phyloP scores from a whole-genome alignment of 225 moss, liverwort and hornwort genomes.

The Physcomitrium patens region DNA sequence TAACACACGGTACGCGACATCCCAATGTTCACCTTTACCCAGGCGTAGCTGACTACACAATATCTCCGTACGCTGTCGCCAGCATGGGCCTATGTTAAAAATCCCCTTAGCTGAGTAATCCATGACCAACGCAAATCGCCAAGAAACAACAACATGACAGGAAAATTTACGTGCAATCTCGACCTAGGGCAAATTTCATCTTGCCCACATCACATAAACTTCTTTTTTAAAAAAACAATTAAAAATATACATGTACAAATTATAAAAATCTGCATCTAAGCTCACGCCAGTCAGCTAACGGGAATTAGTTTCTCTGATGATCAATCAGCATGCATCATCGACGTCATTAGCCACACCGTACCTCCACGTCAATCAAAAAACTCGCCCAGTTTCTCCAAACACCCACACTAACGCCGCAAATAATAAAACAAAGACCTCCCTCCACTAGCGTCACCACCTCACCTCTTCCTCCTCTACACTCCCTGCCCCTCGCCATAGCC shows the following conservation, averaged over 20 bases:
- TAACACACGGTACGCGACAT: constrained; percentile 10
- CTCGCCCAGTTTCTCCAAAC: not conserved
- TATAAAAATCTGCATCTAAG: not conserved
- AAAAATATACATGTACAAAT: not conserved
- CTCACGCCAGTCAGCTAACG: constrained; percentile 2
- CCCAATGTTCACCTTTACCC: not conserved
- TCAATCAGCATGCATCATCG: constrained; percentile 16
- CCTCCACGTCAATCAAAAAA: constrained; percentile 4
- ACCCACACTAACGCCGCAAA: not conserved
- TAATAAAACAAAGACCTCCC: not conserved
- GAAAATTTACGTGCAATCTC: constrained; percentile 41
- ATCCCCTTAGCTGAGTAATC: constrained; percentile 28
- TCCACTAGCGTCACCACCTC: too few relatives aligned
- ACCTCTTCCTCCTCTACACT: too few relatives aligned
- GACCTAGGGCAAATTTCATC: constrained; percentile 33
- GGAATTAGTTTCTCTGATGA: constrained; percentile 18
- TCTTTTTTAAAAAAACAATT: not conserved
- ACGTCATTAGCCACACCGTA: not conserved
- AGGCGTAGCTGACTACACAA: constrained; percentile 11
- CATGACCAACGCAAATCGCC: constrained; percentile 30
- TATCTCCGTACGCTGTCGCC: constrained; percentile 23
- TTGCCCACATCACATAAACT: constrained; percentile 14
- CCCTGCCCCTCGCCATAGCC: too few relatives aligned
- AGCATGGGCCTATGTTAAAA: constrained; percentile 19
- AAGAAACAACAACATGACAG: not conserved